These are phyloP conservation scores for Xerocomus brunneocitrinus DNA, from an alignment of 768 basidiomycete species.

Conservation along the genomic window DNA sequence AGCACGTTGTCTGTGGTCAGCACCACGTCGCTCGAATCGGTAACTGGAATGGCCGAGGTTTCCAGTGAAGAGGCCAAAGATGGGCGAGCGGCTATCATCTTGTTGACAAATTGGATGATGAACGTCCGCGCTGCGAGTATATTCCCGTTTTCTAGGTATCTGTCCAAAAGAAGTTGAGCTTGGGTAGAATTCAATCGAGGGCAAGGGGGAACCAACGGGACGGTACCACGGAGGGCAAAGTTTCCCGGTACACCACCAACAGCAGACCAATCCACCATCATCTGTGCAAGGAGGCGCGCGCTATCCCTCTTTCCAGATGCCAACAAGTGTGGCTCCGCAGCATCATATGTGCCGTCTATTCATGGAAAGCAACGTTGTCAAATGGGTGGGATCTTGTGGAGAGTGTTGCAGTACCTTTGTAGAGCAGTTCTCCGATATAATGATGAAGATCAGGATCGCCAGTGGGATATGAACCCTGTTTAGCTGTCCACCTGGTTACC, in stretches of 20 bases:
- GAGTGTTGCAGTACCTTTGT: conserved; percentile 55
- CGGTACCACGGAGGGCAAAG: conserved; percentile 79
- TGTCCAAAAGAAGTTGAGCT: conserved; percentile 25
- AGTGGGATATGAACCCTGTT: conserved; percentile 69
- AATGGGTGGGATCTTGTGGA: not conserved
- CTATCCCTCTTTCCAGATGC: conserved; percentile 87
- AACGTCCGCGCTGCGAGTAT: conserved; percentile 94
- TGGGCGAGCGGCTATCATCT: conserved; percentile 48
- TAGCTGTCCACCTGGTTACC: conserved; percentile 73
- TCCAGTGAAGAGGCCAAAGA: conserved; percentile 38
- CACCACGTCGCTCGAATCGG: conserved; percentile 53
- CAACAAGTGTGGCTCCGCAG: conserved; percentile 79
- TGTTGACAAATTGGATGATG: conserved; percentile 71
- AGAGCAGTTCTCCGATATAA: conserved; percentile 84
- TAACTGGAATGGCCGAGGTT: conserved; percentile 42
- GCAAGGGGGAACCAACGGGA: conserved; percentile 58
- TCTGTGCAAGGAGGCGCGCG: conserved; percentile 77
- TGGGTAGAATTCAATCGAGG: not conserved
- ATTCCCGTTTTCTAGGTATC: conserved; percentile 80
- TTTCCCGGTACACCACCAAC: conserved; percentile 50
- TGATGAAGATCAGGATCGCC: conserved; percentile 88
- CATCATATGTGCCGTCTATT: conserved; percentile 68
- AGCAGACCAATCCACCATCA: conserved; percentile 80
- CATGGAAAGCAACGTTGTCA: not conserved
- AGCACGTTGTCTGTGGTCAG: conserved; percentile 72